Conservation (phyloP, 306 rosid species). For the Carpinus fangiana region DNA sequence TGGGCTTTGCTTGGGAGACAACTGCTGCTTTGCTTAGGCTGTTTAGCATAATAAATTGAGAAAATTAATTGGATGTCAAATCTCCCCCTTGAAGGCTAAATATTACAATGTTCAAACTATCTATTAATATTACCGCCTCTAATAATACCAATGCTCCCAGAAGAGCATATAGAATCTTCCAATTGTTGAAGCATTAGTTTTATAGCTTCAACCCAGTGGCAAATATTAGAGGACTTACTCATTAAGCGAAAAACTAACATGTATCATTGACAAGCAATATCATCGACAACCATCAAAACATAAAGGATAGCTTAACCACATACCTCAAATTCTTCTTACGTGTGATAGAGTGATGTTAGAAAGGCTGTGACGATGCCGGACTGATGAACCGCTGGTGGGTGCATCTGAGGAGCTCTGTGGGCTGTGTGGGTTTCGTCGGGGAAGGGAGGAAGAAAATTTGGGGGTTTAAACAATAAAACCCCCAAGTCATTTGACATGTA, state of each 20-base stretch:
- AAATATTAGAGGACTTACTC: neutral
- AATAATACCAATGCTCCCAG: neutral
- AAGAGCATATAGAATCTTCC: neutral
- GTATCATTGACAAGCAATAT: no score
- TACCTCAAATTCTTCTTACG: neutral
- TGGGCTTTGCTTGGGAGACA: neutral
- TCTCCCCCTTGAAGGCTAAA: neutral
- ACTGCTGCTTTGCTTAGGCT: neutral
- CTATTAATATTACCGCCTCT: neutral
- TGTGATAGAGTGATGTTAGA: no score
- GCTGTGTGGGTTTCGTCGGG: no score
- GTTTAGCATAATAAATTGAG: neutral
- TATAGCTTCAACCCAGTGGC: neutral
- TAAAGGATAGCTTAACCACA: neutral
- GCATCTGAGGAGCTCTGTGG: no score
- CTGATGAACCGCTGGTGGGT: no score
- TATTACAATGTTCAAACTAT: neutral
- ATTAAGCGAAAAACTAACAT: neutral
- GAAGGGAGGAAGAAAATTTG: no score
- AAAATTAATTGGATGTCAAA: slow-evolving; percentile 13
- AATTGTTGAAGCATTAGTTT: neutral
- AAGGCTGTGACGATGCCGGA: no score
- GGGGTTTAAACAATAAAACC: no score
- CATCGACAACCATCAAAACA: neutral
- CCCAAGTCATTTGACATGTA: no score